phyloP scores from a whole-genome alignment of 1,139 yeast species.

The Insectozyma bohioensis region DNA sequence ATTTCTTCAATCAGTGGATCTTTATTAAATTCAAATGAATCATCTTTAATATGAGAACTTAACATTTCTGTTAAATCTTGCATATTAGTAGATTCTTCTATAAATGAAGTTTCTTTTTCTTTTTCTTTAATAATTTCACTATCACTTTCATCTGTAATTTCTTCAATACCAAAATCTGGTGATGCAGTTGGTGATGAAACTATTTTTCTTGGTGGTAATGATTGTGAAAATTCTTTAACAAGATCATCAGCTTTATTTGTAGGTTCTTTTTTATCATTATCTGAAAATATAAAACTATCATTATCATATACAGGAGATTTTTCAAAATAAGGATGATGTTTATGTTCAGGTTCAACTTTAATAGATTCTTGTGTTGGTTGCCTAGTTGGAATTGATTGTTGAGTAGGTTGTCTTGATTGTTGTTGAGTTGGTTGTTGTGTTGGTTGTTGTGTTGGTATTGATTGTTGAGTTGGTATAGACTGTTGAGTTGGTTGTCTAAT shows the following conservation, averaged over 20 bases:
- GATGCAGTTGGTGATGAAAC: conserved; percentile 13
- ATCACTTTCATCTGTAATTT: conserved; percentile 34
- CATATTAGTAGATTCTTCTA: conserved; percentile 24
- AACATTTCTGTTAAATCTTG: conserved; percentile 45
- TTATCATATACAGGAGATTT: conserved; percentile 13
- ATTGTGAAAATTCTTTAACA: conserved; percentile 13
- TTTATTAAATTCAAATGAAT: conserved; percentile 8
- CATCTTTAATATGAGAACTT: conserved; percentile 21
- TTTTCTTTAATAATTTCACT: conserved; percentile 17
- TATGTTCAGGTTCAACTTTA: not conserved
- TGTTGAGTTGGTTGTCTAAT: not conserved
- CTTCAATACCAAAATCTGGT: conserved; percentile 43
- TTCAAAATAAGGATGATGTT: conserved; percentile 20
- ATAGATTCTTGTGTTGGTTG: conserved; percentile 1
- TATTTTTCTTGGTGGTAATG: conserved; percentile 11
- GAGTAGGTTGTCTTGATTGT: conserved; percentile 1
- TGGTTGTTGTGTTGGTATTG: not conserved
- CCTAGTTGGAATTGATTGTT: not conserved
- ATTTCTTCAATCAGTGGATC: not conserved
- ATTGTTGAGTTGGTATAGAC: not conserved
- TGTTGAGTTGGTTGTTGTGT: not conserved
- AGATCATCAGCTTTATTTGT: conserved; percentile 11
- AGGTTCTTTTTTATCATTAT: conserved; percentile 6
- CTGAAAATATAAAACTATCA: conserved; percentile 34
- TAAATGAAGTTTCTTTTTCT: conserved; percentile 13